phyloP scores from a whole-genome alignment of 2,329 filamentous ascomycete species.

The Cylindrodendrum hubeiense region DNA sequence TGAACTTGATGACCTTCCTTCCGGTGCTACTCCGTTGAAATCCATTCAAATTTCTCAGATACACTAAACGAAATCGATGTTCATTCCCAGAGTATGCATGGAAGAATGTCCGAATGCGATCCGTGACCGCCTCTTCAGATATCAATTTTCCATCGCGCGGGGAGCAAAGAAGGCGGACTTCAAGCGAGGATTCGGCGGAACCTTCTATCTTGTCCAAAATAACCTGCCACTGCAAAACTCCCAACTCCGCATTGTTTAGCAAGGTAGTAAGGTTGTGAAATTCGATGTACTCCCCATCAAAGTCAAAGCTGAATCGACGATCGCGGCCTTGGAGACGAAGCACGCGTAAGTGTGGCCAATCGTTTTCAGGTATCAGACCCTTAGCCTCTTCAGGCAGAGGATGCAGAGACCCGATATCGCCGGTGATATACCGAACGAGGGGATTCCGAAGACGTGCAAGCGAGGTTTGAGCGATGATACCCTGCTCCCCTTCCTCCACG shows the following conservation, averaged over 20 bases:
- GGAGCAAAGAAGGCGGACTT: conserved; percentile 46
- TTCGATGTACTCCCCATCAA: conserved; percentile 54
- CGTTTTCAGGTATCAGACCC: conserved; percentile 30
- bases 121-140: conserved; percentile 31
- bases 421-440: conserved; percentile 57
- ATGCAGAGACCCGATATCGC: conserved; percentile 57
- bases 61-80: conserved; percentile 47
- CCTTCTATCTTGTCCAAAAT: conserved; percentile 48
- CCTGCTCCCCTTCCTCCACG: conserved; percentile 49
- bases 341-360: conserved; percentile 46
- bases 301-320: conserved; percentile 56
- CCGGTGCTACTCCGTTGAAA: conserved; percentile 44
- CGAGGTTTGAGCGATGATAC: conserved; percentile 56
- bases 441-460: conserved; percentile 57
- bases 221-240: conserved; percentile 58
- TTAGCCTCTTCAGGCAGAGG: conserved; percentile 40
- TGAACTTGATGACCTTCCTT: conserved; percentile 44
- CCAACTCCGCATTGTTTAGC: conserved; percentile 40
- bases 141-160: background rate
- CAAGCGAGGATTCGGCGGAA: conserved; percentile 37
- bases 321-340: conserved; percentile 57
- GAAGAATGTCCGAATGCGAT: conserved; percentile 39
- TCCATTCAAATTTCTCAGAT: conserved; percentile 50
- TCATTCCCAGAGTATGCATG: conserved; percentile 45
- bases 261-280: conserved; percentile 46